Evolutionary conservation across 106 monocot genomes (phyloP).

Genomic region (Dendrobium nobile): DNA sequence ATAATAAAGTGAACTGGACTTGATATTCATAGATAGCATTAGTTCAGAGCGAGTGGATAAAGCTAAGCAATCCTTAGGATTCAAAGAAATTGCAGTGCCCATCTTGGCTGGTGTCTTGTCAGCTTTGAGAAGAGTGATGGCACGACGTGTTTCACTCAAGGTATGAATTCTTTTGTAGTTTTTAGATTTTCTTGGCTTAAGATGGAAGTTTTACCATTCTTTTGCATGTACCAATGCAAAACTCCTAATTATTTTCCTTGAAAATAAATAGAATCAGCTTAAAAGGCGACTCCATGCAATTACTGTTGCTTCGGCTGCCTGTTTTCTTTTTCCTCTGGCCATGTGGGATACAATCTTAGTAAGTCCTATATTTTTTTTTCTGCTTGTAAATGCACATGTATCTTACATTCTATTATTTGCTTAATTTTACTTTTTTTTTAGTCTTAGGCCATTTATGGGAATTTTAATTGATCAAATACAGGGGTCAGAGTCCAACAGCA

Average conservation of each 20-base stretch:
- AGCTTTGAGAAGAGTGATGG: slow-evolving; percentile 88
- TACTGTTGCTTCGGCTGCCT: slow-evolving; percentile 83
- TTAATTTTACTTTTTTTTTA: background rate
- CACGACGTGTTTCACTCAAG: slow-evolving; percentile 92
- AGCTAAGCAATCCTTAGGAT: slow-evolving; percentile 31
- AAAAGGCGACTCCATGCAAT: slow-evolving; percentile 95
- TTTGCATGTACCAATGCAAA: background rate
- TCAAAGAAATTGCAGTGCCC: slow-evolving; percentile 61
- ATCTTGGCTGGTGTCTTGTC: slow-evolving; percentile 86
- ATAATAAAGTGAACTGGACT: slow-evolving; percentile 24
- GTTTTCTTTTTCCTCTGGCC: slow-evolving; percentile 95
- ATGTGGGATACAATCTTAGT: slow-evolving; percentile 89
- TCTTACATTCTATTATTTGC: background rate
- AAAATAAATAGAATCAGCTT: slow-evolving; percentile 67
- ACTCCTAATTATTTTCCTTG: slow-evolving; percentile 7
- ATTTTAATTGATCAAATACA: slow-evolving; percentile 33
- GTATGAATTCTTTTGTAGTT: slow-evolving; percentile 19
- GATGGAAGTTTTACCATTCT: background rate
- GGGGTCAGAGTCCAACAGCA: slow-evolving; percentile 62
- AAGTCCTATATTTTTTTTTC: slow-evolving; percentile 20
- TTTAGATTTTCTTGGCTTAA: background rate
- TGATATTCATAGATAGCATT: slow-evolving; percentile 44
- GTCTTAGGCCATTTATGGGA: background rate
- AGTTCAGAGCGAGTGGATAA: slow-evolving; percentile 33
- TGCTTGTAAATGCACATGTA: background rate